A percentile compares a stretch with the other conserved stretches of the same genome.
Conservation (phyloP, 2,329 filamentous ascomycete species). For the Botrytis galanthina region DNA sequence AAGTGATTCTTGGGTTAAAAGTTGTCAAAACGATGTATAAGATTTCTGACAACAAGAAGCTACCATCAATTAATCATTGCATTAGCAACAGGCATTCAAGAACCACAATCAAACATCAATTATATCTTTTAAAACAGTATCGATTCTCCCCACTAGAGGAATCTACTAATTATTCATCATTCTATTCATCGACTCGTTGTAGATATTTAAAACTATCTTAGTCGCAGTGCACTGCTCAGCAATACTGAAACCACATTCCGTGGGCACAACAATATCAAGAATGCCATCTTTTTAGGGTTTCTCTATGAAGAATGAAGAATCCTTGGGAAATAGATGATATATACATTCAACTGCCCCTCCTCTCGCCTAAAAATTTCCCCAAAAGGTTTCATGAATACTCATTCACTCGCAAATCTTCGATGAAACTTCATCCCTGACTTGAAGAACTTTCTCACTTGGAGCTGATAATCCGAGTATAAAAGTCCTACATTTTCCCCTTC, state of each 20-base stretch:
- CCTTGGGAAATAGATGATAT: too few relatives aligned
- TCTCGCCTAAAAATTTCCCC: fast-evolving
- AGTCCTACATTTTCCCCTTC: too few relatives aligned
- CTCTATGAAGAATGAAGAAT: too few relatives aligned
- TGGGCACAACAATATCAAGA: too few relatives aligned
- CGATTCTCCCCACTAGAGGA: background rate
- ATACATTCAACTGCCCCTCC: too few relatives aligned
- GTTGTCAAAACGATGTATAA: background rate
- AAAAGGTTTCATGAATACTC: too few relatives aligned
- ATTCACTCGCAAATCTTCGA: too few relatives aligned
- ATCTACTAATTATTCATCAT: background rate
- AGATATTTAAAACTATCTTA: fast-evolving
- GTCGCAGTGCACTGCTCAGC: fast-evolving
- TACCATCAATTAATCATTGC: background rate
- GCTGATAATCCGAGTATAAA: too few relatives aligned
- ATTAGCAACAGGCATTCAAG: background rate
- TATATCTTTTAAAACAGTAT: fast-evolving
- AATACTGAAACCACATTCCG: too few relatives aligned
- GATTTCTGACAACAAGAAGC: background rate
- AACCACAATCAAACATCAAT: background rate
- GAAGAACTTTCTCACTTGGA: fast-evolving
- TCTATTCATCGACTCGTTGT: fast-evolving
- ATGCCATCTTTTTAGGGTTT: too few relatives aligned
- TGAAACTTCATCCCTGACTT: too few relatives aligned
- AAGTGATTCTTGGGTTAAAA: background rate